Evolutionary conservation across 2,329 filamentous ascomycete genomes (phyloP), one percentile per base, ranked within the genome.

Genomic region (Aspergillus jensenii): DNA sequence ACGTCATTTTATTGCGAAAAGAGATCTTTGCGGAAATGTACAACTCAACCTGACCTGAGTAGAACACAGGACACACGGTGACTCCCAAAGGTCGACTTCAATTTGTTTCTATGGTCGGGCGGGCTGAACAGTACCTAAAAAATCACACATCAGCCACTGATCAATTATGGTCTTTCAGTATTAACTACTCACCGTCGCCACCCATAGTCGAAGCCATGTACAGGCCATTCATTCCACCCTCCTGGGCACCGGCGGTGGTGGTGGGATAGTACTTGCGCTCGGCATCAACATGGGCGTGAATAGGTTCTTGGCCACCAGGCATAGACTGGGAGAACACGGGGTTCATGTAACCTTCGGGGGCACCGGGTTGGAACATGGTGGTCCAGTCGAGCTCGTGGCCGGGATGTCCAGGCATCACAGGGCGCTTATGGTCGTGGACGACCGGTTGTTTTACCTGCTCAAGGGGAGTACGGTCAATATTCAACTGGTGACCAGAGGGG

Each of bases 351-450:
- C 82, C 80, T 77, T 86, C 80, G 76, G 88, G 84, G 79, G 84
- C 82, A 83, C 86, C 87, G 79, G 87, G 77, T 79, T 87, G 88
- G 80, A 90, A 90, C 86, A 91, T 89, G 74, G 88, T 84, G 71
- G 87, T 84, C 89, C 89, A 91, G 78, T 91, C 88, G 79, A 89
- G 67, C 53, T 77, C 77, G 79, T 87, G 84, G 75, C 82, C 82
- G 76, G 82, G 78, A 76, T 82, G 83, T 71, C 74, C 76, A 80
- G 84, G 68, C 86, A 90, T 90, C 70, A 84, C 70, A 63, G 74
- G 74, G 55, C 75, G 74, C 65, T 78, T 79, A 59, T 70, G 71
- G 61, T 79, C 75, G 64, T 70, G 67, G 55, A 70, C 62, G 60
- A 72, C 62, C 57, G 74, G 71, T 66, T 74, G 68, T 68, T 77